phyloP scores from a whole-genome alignment of 768 basidiomycete genomes.

The Coprinopsis sp. region DNA sequence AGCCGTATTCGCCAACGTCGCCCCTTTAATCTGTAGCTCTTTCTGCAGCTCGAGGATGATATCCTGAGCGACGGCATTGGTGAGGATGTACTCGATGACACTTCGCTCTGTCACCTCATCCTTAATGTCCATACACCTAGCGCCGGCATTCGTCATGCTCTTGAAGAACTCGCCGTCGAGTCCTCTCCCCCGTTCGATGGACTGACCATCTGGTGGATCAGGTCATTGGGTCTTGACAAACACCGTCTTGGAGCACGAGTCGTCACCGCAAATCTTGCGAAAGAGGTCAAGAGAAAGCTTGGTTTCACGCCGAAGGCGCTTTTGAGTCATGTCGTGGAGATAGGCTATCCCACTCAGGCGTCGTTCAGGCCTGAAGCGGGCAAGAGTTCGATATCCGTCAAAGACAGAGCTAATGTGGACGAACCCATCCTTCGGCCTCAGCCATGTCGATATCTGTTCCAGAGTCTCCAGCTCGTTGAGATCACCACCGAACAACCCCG shows the following conservation, averaged over 20 bases:
- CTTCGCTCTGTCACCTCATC: neutral
- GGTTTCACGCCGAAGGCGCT: neutral
- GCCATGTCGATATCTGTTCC: neutral
- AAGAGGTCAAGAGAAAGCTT: neutral
- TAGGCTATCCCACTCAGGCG: neutral
- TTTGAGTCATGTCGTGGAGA: conserved; percentile 1
- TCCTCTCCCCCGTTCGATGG: neutral
- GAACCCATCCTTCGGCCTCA: neutral
- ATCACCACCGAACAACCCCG: neutral
- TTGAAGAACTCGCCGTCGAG: neutral
- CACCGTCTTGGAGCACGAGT: neutral
- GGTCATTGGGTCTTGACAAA: conserved; percentile 3
- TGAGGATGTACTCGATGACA: neutral
- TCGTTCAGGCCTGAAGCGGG: neutral
- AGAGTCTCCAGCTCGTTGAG: neutral
- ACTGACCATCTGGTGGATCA: neutral
- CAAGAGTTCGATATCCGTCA: neutral
- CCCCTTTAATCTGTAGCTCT: neutral
- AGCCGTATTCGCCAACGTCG: neutral
- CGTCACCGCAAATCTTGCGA: neutral
- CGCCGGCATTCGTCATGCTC: neutral
- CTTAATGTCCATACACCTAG: neutral
- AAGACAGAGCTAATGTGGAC: neutral
- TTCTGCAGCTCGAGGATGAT: neutral
- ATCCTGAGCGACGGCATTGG: neutral